These are phyloP conservation scores for Scedosporium aurantiacum DNA, from an alignment of 2,329 filamentous ascomycete species.

Conservation along the genomic window DNA sequence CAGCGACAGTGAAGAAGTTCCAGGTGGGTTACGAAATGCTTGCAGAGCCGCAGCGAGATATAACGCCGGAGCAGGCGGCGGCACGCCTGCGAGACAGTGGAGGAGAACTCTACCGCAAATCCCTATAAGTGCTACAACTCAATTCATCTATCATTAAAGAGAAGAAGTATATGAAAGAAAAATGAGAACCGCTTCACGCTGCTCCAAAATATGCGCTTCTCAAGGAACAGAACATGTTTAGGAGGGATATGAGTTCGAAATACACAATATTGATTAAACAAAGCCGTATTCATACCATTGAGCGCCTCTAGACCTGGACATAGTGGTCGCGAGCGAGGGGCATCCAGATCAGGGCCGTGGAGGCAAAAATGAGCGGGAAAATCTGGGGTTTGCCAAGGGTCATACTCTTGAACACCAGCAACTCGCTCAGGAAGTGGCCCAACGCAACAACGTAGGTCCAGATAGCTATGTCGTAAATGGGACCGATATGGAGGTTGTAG, in stretches of 20 bases:
- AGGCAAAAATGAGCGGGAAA: slow-evolving; percentile 43
- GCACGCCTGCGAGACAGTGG: slow-evolving; percentile 63
- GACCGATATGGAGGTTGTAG: slow-evolving; percentile 63
- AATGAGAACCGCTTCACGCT: background rate
- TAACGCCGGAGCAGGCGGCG: slow-evolving; percentile 92
- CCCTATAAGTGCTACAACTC: slow-evolving; percentile 20
- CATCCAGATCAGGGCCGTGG: slow-evolving; percentile 49
- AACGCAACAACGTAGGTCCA: slow-evolving; percentile 75
- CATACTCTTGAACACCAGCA: slow-evolving; percentile 67
- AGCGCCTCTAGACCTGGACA: slow-evolving; percentile 27
- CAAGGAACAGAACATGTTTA: too few species aligned
- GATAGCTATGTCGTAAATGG: slow-evolving; percentile 68
- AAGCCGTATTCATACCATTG: background rate
- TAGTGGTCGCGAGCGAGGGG: slow-evolving; percentile 58
- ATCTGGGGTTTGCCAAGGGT: slow-evolving; percentile 46
- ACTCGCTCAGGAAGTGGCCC: slow-evolving; percentile 70
- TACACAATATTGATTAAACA: background rate
- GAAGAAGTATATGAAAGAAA: background rate
- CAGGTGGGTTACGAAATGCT: slow-evolving; percentile 93
- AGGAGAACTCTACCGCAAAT: slow-evolving; percentile 74
- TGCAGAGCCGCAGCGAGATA: slow-evolving; percentile 95
- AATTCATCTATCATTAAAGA: slow-evolving; percentile 3
- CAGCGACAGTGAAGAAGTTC: slow-evolving; percentile 91
- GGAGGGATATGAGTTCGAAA: too few species aligned
- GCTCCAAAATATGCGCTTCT: too few species aligned